Evolutionary conservation across 2,329 filamentous ascomycete genomes (phyloP).

Genomic region (Fusarium metavorans): DNA sequence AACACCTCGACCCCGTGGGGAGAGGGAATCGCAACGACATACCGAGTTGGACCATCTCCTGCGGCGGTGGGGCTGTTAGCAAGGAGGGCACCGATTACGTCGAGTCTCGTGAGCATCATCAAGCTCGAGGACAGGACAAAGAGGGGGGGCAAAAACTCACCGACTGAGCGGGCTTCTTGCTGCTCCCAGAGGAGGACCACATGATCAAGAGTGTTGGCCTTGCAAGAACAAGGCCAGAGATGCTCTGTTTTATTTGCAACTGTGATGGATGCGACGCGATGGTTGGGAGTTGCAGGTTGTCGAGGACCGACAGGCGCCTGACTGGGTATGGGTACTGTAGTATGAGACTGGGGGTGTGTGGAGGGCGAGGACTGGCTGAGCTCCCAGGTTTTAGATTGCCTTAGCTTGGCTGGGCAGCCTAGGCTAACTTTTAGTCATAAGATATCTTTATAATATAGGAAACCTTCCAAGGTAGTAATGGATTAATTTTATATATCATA

Average conservation of each 20-base stretch:
- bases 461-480: not conserved
- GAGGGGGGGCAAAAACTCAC: conserved; percentile 59
- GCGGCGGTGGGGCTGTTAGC: conserved; percentile 57
- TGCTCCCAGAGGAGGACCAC: conserved; percentile 74
- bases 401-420: not conserved
- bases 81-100: conserved; percentile 41
- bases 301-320: not conserved
- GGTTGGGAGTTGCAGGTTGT: conserved; percentile 39
- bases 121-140: conserved; percentile 20
- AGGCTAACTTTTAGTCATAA: not conserved
- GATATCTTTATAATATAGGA: not conserved
- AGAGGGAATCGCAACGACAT: conserved; percentile 53
- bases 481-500: not conserved
- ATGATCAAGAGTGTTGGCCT: conserved; percentile 56
- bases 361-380: not conserved
- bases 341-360: not conserved
- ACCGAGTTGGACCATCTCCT: conserved; percentile 99
- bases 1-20: not conserved
- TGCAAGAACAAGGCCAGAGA: conserved; percentile 36
- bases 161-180: conserved; percentile 79
- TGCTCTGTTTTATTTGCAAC: conserved; percentile 47
- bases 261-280: conserved; percentile 32
- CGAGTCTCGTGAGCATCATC: conserved; percentile 38
- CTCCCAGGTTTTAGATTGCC: not conserved
- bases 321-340: not conserved